Percentiles rank a stretch among this genome's conserved stretches.
phyloP scores from a whole-genome alignment of 495 filamentous ascomycete species.

The Niebla homalea region DNA sequence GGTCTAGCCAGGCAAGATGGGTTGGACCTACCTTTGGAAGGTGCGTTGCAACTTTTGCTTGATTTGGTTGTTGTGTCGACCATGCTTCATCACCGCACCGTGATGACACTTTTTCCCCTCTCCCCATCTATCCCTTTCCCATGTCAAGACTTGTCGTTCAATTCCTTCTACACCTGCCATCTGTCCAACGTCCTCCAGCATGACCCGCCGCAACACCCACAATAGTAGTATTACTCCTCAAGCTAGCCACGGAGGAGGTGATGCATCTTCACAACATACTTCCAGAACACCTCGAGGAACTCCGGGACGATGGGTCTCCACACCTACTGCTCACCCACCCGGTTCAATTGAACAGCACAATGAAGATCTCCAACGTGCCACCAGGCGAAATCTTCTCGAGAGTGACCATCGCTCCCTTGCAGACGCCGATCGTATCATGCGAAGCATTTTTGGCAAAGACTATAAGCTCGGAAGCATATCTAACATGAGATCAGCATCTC shows the following conservation, averaged over 20 bases:
- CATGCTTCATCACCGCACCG: neutral
- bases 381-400: neutral
- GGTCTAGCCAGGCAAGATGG: conserved; percentile 56
- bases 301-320: too few species aligned
- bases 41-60: conserved; percentile 34
- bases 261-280: too few species aligned
- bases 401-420: neutral
- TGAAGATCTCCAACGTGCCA: neutral
- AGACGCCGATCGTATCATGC: conserved; percentile 1
- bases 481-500: conserved; percentile 8
- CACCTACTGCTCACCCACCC: neutral
- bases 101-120: neutral
- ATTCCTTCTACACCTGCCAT: too few species aligned
- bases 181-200: too few species aligned
- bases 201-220: too few species aligned
- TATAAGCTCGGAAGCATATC: neutral
- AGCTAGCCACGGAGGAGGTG: too few species aligned
- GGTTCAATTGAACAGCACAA: neutral
- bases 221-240: too few species aligned
- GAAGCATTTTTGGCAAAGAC: neutral
- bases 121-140: neutral
- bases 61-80: too few species aligned
- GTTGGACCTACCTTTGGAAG: conserved; percentile 39
- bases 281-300: too few species aligned
- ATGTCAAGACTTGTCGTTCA: neutral